phyloP scores from a whole-genome alignment of 2,329 filamentous ascomycete species.

The Talaromyces sp. region DNA sequence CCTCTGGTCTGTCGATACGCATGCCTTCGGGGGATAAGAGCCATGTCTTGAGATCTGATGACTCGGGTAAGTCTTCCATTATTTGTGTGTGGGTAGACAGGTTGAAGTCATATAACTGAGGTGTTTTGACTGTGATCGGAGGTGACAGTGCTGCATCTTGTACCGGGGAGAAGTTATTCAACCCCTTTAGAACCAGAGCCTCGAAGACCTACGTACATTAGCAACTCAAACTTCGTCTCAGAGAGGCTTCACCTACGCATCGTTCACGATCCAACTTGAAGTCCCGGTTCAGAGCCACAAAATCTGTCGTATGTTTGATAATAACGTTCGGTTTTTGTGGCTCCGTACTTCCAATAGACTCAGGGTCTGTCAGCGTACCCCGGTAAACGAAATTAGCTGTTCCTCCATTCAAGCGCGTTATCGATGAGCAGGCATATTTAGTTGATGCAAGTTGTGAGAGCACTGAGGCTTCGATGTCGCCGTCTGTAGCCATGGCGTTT shows the following conservation, averaged over 20 bases:
- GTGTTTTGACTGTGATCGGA: conserved; percentile 13
- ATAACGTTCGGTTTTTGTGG: background rate
- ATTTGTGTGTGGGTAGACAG: conserved; percentile 4
- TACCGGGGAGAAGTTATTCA: conserved; percentile 4
- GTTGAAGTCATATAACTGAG: conserved; percentile 7
- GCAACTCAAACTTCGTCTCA: background rate
- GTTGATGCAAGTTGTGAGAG: background rate
- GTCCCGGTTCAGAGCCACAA: conserved; percentile 12
- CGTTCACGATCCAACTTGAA: conserved; percentile 15
- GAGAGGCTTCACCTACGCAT: background rate
- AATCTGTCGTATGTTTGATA: conserved; percentile 16
- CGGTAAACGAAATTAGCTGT: conserved; percentile 16
- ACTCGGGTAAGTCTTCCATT: conserved; percentile 12
- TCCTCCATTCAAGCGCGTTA: conserved; percentile 12
- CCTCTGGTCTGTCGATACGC: background rate
- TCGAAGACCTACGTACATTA: conserved; percentile 6
- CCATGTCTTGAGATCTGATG: conserved; percentile 14
- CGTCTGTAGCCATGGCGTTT: conserved; percentile 12
- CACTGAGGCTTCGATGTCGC: conserved; percentile 6
- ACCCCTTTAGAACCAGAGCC: conserved; percentile 2
- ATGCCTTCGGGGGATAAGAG: conserved; percentile 1
- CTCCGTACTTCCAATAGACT: background rate
- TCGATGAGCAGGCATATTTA: background rate
- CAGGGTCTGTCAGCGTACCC: background rate
- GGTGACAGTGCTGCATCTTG: background rate